A percentile compares a stretch with the other conserved stretches of the same genome.
phyloP scores from a whole-genome alignment of 2,329 filamentous ascomycete species.

The Ambrosiella xylebori region DNA sequence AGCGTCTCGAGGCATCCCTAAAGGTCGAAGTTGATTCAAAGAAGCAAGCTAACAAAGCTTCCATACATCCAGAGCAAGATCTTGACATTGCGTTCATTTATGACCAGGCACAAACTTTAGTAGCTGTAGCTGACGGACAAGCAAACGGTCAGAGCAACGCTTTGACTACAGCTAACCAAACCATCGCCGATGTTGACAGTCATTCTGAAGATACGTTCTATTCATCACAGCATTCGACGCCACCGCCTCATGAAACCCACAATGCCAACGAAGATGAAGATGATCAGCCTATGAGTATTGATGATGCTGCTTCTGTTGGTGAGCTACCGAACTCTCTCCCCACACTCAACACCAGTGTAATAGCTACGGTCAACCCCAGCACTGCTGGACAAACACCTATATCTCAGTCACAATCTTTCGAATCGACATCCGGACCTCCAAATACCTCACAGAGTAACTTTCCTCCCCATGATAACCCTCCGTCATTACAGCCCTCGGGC shows the following conservation, averaged over 20 bases:
- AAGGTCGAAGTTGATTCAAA: conserved; percentile 52
- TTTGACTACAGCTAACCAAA: conserved; percentile 22
- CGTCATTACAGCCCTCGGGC: conserved; percentile 5
- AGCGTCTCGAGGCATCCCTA: conserved; percentile 61
- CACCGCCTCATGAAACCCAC: conserved; percentile 24
- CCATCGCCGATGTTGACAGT: conserved; percentile 8
- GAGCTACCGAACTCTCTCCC: not conserved
- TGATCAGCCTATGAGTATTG: conserved; percentile 9
- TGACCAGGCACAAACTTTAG: conserved; percentile 50
- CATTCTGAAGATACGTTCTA: conserved; percentile 69
- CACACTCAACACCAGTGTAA: not conserved
- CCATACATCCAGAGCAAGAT: conserved; percentile 18
- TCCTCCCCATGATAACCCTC: conserved; percentile 5
- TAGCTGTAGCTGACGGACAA: conserved; percentile 26
- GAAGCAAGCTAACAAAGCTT: conserved; percentile 31
- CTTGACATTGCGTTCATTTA: conserved; percentile 60
- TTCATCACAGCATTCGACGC: conserved; percentile 80
- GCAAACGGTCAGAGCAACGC: not conserved
- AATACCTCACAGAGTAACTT: conserved; percentile 12
- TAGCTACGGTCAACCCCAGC: not conserved
- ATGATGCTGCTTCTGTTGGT: conserved; percentile 11
- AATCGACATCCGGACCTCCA: conserved; percentile 5
- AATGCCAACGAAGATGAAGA: conserved; percentile 16
- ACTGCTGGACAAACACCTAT: not conserved
- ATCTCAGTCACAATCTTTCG: conserved; percentile 4